Percentiles rank a stretch among this genome's conserved stretches.
phyloP scores from a whole-genome alignment of 129 eudicot species.

The Flaveria robusta region DNA sequence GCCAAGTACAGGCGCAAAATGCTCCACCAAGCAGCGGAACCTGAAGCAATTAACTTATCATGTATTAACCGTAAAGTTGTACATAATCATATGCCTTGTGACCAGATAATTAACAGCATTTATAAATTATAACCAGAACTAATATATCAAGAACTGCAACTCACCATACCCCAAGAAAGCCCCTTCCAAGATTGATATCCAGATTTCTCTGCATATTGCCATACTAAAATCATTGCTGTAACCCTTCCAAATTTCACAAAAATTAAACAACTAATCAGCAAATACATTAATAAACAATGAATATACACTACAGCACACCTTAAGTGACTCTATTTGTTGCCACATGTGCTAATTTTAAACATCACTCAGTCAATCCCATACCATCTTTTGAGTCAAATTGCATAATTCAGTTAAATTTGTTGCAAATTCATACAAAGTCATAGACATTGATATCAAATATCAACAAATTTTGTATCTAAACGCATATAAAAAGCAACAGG shows the following conservation, averaged over 20 bases:
- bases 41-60: constrained; percentile 39
- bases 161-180: constrained; percentile 98
- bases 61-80: constrained; percentile 4
- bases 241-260: constrained; percentile 44
- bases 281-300: constrained; percentile 3
- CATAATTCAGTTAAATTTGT: too few species aligned
- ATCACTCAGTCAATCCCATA: neutral
- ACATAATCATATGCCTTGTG: constrained; percentile 8
- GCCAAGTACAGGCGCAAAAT: constrained; percentile 99
- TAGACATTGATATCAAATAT: too few species aligned
- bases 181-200: constrained; percentile 96
- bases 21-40: constrained; percentile 97
- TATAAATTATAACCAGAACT: neutral
- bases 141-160: constrained; percentile 28
- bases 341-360: neutral
- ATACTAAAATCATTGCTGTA: constrained; percentile 88
- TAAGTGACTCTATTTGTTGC: neutral
- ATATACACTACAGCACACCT: constrained; percentile 7
- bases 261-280: constrained; percentile 20
- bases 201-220: constrained; percentile 89
- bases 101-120: neutral
- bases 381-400: neutral
- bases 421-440: too few species aligned
- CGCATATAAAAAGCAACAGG: too few species aligned
- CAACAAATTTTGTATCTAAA: too few species aligned